Percentiles rank a stretch among this genome's conserved stretches.
Evolutionary conservation across 257 asterid genomes (phyloP).

Genomic region (Penstemon eatonii): DNA sequence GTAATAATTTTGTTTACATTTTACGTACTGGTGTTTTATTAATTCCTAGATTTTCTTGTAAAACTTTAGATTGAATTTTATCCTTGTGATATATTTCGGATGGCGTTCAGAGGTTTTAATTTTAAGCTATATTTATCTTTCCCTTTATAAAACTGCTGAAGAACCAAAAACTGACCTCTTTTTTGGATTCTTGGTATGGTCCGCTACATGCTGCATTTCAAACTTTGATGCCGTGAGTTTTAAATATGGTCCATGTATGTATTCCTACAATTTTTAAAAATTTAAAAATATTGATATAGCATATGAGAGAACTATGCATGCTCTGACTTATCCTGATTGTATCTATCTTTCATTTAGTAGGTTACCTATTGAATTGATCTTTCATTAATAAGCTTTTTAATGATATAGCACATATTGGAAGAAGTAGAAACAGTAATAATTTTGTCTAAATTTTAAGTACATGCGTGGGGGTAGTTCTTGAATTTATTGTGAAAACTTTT

Average conservation of each 20-base stretch:
- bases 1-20: no score
- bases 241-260: no score
- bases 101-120: no score
- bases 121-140: no score
- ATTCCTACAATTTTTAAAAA: background rate
- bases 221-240: background rate
- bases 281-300: background rate
- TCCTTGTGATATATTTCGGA: no score
- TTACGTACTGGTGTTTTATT: no score
- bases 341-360: constrained; percentile 5
- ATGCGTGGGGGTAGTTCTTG: constrained; percentile 3
- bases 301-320: background rate
- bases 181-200: constrained; percentile 13
- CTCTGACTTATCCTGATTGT: background rate
- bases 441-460: background rate
- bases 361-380: constrained; percentile 1
- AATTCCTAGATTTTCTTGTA: no score
- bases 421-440: constrained; percentile 6
- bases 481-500: background rate
- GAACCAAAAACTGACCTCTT: background rate
- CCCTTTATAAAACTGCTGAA: no score
- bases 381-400: background rate
- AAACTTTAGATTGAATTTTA: no score
- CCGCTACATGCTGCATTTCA: background rate
- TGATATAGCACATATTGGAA: background rate